Conservation (phyloP, 768 basidiomycete genomes). For the Boletus pseudopeckii region DNA sequence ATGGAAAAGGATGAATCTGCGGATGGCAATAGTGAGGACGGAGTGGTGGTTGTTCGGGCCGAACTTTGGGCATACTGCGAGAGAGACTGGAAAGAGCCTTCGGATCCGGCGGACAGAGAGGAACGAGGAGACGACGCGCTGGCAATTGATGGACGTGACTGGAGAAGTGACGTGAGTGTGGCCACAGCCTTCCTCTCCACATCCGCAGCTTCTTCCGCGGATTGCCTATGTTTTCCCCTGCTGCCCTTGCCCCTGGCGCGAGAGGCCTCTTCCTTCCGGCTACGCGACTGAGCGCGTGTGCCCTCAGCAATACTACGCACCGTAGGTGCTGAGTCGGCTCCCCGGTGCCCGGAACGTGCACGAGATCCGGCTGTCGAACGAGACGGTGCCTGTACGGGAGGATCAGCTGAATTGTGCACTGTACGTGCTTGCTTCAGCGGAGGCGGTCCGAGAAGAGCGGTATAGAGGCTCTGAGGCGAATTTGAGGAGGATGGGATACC, state of each 20-base stretch:
- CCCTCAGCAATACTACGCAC: constrained; percentile 45
- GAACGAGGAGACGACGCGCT: constrained; percentile 69
- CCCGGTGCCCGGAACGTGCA: constrained; percentile 19
- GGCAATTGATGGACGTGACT: constrained; percentile 59
- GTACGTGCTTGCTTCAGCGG: constrained; percentile 73
- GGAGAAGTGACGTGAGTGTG: constrained; percentile 69
- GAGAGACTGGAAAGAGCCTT: constrained; percentile 60
- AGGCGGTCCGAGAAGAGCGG: constrained; percentile 75
- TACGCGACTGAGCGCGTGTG: constrained; percentile 44
- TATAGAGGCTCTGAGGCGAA: constrained; percentile 60
- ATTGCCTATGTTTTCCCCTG: constrained; percentile 51
- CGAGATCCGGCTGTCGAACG: constrained; percentile 35
- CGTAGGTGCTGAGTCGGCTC: constrained; percentile 6
- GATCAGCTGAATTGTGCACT: constrained; percentile 70
- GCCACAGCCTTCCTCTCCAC: constrained; percentile 83
- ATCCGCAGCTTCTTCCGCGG: constrained; percentile 37
- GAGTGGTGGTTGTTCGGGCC: constrained; percentile 45
- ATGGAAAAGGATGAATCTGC: constrained; percentile 39
- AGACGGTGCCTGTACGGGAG: constrained; percentile 53
- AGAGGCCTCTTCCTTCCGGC: constrained; percentile 39
- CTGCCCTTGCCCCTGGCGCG: constrained; percentile 37
- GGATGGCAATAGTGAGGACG: constrained; percentile 38
- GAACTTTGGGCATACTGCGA: constrained; percentile 69
- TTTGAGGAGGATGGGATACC: constrained; percentile 34
- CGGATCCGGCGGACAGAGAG: constrained; percentile 65